These are phyloP conservation scores for Colletotrichum musae DNA, from an alignment of 2,329 filamentous ascomycete species.

Conservation along the genomic window DNA sequence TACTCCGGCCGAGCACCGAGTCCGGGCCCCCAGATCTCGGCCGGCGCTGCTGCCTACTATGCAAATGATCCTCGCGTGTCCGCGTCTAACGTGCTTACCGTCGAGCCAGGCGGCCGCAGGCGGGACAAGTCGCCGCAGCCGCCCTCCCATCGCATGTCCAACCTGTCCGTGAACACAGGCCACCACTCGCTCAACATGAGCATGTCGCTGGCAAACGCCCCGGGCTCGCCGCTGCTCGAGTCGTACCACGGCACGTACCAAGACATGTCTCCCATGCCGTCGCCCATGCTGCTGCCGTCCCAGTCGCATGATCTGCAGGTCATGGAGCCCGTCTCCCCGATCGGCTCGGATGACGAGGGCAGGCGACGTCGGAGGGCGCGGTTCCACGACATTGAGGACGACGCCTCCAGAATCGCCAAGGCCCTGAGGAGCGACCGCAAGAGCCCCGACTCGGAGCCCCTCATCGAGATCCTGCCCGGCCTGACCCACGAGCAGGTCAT, in stretches of 20 bases:
- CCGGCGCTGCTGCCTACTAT: constrained; percentile 47
- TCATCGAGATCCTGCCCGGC: constrained; percentile 87
- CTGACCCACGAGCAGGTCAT: constrained; percentile 91
- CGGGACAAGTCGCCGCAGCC: constrained; percentile 64
- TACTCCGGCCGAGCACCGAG: constrained; percentile 35
- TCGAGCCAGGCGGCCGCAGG: constrained; percentile 55
- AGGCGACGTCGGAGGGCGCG: constrained; percentile 72
- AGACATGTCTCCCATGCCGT: constrained; percentile 94
- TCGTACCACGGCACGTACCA: constrained; percentile 96
- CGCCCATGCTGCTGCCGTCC: constrained; percentile 74
- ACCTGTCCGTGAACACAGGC: constrained; percentile 64
- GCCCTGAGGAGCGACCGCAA: constrained; percentile 77
- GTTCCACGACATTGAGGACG: constrained; percentile 88
- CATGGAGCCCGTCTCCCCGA: constrained; percentile 67
- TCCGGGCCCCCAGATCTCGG: constrained; percentile 39
- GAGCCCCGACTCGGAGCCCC: constrained; percentile 74
- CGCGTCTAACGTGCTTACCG: constrained; percentile 56
- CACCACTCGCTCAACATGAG: constrained; percentile 54
- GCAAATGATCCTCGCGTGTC: constrained; percentile 55
- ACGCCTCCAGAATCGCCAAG: constrained; percentile 82
- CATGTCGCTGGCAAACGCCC: constrained; percentile 69
- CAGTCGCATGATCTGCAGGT: constrained; percentile 42
- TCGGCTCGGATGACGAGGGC: constrained; percentile 64
- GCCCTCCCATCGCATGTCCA: constrained; percentile 65
- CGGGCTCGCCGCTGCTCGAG: constrained; percentile 88